Percentiles rank a stretch among this genome's conserved stretches.
phyloP scores from a whole-genome alignment of 345 rosid species.

The Eucalyptus shirleyi region DNA sequence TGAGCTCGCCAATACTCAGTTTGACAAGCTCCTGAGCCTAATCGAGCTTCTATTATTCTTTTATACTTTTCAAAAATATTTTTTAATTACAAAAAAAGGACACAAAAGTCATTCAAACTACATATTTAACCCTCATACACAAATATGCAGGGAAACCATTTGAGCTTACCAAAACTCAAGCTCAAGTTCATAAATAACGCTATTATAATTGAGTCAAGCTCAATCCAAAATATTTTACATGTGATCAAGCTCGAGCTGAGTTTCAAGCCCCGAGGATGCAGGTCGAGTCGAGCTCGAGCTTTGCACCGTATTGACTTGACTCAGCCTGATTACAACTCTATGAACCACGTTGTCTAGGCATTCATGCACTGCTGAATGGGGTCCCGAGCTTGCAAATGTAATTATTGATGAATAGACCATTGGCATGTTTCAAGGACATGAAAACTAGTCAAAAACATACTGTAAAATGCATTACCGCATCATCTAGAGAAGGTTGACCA shows the following conservation, averaged over 20 bases:
- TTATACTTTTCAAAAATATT: neutral
- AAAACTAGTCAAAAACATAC: neutral
- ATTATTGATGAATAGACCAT: neutral
- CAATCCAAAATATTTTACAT: neutral
- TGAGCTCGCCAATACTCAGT: neutral
- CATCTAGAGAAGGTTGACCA: conserved; percentile 8
- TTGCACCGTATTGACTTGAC: neutral
- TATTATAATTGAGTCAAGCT: neutral
- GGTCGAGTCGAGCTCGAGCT: neutral
- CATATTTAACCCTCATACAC: neutral
- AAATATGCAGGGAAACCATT: neutral
- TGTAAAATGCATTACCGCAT: conserved; percentile 18
- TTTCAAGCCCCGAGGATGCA: neutral
- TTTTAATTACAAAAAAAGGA: neutral
- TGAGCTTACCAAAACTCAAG: neutral
- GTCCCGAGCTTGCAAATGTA: neutral
- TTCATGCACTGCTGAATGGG: neutral
- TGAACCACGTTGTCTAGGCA: neutral
- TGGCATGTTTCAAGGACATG: neutral
- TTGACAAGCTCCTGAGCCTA: neutral
- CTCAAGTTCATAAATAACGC: neutral
- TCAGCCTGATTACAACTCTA: neutral
- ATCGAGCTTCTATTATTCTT: neutral
- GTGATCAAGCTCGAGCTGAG: neutral
- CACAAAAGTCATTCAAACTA: neutral